Evolutionary conservation across 164 flowering plant genomes (phyloP).

Genomic region (Magnolia sinica): DNA sequence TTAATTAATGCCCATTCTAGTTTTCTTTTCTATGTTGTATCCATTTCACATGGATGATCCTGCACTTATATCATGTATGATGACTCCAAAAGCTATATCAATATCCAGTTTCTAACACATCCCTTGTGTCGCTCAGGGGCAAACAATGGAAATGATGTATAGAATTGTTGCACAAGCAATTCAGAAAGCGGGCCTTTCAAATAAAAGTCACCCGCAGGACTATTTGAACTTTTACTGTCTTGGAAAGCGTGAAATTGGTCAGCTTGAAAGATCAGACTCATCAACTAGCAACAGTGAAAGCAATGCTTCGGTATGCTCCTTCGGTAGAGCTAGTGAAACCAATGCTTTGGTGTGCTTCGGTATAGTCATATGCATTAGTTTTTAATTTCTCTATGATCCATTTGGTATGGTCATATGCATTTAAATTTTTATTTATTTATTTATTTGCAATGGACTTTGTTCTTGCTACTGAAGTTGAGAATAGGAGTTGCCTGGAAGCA

Average conservation of each 20-base stretch:
- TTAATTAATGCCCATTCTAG: neutral
- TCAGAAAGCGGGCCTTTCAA: conserved; percentile 38
- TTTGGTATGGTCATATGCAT: neutral
- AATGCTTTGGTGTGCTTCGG: neutral
- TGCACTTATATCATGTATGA: neutral
- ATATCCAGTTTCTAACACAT: neutral
- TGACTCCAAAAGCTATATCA: neutral
- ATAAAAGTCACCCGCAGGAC: conserved; percentile 50
- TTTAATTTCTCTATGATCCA: neutral
- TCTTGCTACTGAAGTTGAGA: no score
- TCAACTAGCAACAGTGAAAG: conserved; percentile 29
- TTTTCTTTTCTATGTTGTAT: no score
- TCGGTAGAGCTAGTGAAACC: neutral
- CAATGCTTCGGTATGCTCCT: conserved; percentile 31
- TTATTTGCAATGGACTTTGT: no score
- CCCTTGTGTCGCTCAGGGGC: conserved; percentile 33
- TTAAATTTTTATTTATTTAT: no score
- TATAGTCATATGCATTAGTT: neutral
- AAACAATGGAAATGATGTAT: conserved; percentile 80
- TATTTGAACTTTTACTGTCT: conserved; percentile 68
- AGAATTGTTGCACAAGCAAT: conserved; percentile 44
- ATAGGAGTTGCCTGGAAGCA: no score
- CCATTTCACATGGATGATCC: no score
- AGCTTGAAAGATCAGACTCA: conserved; percentile 21
- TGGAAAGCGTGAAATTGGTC: conserved; percentile 48